phyloP scores from a whole-genome alignment of 306 rosid species.

The Coriaria nepalensis region DNA sequence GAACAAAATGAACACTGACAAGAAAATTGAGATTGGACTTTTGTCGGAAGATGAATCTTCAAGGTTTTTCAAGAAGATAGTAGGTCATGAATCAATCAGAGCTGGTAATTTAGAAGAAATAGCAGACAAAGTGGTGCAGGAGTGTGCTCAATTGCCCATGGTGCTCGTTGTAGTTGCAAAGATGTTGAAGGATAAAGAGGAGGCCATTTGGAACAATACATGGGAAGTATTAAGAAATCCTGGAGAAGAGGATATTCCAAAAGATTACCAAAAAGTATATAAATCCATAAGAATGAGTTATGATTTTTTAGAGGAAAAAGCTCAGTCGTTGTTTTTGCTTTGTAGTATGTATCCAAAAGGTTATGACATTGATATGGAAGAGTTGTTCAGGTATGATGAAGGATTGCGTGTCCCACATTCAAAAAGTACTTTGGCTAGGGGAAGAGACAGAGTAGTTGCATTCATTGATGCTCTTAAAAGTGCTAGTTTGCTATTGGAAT shows the following conservation, averaged over 20 bases:
- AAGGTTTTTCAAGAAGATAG: constrained; percentile 7
- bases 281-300: constrained; percentile 9
- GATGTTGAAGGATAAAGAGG: constrained; percentile 14
- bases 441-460: not conserved
- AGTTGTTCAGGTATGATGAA: constrained; percentile 1
- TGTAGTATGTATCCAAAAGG: constrained; percentile 14
- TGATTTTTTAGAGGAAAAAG: constrained; percentile 8
- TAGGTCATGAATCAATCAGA: not conserved
- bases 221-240: constrained; percentile 2
- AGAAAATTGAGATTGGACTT: not conserved
- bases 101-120: not conserved
- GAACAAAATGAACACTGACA: constrained; percentile 1
- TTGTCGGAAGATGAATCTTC: constrained; percentile 8
- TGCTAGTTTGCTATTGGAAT: constrained; percentile 6
- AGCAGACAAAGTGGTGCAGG: constrained; percentile 5
- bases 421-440: not conserved
- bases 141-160: constrained; percentile 19
- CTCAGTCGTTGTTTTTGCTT: constrained; percentile 8
- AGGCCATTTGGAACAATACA: constrained; percentile 5
- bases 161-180: constrained; percentile 13
- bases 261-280: not conserved
- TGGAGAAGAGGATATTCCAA: not conserved
- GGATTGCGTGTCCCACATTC: constrained; percentile 3
- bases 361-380: not conserved
- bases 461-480: constrained; percentile 6